Evolutionary conservation across 2,329 filamentous ascomycete genomes (phyloP), one percentile per base, ranked within the genome.

Genomic region (Dothideomycetes sp.): DNA sequence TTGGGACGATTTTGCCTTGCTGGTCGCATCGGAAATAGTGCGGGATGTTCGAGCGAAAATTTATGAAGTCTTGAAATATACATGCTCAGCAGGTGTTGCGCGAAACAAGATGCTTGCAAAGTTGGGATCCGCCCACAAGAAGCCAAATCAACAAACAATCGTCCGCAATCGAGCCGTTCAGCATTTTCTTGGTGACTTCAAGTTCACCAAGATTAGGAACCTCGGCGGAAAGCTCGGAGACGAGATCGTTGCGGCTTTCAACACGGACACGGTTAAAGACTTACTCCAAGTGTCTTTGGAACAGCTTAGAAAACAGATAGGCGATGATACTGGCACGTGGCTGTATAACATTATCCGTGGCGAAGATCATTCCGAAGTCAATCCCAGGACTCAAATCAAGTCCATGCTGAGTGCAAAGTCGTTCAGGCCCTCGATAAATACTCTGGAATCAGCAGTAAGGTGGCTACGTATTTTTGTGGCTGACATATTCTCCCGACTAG

Each of bases 371-470:
- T 91, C 82, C 52, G 88, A 95, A 60, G 86, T 98, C 49, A 95
- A 86, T 54, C 76, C 86, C 19, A 73, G 89, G 37, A 94, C 87
- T 1, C 84, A 91, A 54, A 94, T 95, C 66, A 95, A 96, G 60
- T 91, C 84, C 12, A 96, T 98, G 88, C 70, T 96, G 11, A 95
- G 87, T 1, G 88, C 91, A 15, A 98, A 98, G 58, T 93, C 87
- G 0, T 98, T 98, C 55, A 74, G 84, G 18, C 91, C 91, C 0
- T 78, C 73, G 42, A 89, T 96, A 56, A 83, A 78, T 50, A 81
- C 71, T 2, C 65, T 76, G 13, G 85, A 91, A 16, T 84, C 94
- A 58, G 89, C 81, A 1, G 68, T 75, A 17, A 80, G 79, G 45
- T 98, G 91, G 91, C 68, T 98, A 27, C 74, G 81, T 9, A 95